Conservation (phyloP, 169 alveolate species). For the Cryptosporidium viatorum region DNA sequence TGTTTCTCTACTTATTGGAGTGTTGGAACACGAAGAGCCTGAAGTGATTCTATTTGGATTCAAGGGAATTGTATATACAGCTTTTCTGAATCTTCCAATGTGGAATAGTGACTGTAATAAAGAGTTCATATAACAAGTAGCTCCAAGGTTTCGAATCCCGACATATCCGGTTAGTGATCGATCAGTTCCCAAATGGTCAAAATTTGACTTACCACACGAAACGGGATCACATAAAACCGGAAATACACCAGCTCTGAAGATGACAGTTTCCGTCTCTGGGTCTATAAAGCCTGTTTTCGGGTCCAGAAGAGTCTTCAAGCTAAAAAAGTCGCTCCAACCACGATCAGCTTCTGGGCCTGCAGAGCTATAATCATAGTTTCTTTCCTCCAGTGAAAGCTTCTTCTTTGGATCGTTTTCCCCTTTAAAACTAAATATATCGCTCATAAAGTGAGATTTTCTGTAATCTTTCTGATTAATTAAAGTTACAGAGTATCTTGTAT, state of each 20-base stretch:
- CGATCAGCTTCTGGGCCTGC: slow-evolving; percentile 72
- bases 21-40: slow-evolving; percentile 7
- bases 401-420: slow-evolving; percentile 47
- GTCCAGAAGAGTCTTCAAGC: slow-evolving; percentile 47
- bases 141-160: slow-evolving; percentile 95
- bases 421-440: slow-evolving; percentile 63
- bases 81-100: slow-evolving; percentile 95
- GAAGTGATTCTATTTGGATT: neutral
- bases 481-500: slow-evolving; percentile 84
- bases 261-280: slow-evolving; percentile 28
- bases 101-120: slow-evolving; percentile 95
- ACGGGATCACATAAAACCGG: slow-evolving; percentile 57
- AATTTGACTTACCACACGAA: slow-evolving; percentile 7
- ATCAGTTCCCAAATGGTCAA: slow-evolving; percentile 54
- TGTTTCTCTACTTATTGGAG: neutral
- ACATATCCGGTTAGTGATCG: slow-evolving; percentile 90
- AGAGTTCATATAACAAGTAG: slow-evolving; percentile 99
- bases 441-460: slow-evolving; percentile 79
- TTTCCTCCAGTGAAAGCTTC: slow-evolving; percentile 16
- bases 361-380: slow-evolving; percentile 18
- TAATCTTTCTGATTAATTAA: slow-evolving; percentile 82
- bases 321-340: slow-evolving; percentile 73
- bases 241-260: slow-evolving; percentile 71
- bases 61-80: slow-evolving; percentile 84
- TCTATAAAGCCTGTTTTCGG: slow-evolving; percentile 57